These are phyloP conservation scores for Entamoeba dispar DNA, from an alignment of 208 protist genomes.

Conservation along the genomic window DNA sequence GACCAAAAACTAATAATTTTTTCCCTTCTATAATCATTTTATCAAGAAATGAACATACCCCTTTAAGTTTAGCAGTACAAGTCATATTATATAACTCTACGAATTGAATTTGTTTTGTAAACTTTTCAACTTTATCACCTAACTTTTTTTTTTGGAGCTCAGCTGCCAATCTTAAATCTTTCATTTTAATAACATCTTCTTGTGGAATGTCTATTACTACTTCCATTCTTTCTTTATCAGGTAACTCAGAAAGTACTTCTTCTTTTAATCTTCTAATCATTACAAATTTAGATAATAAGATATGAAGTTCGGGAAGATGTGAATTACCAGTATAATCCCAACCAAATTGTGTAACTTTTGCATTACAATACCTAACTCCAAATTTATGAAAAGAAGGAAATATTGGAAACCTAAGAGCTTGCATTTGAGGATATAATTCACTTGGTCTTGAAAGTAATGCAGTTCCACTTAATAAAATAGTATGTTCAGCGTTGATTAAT, in stretches of 20 bases:
- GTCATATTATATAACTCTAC: background rate
- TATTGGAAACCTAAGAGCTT: slow-evolving; percentile 3
- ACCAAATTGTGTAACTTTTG: slow-evolving; percentile 1
- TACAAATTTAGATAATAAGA: background rate
- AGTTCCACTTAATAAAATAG: slow-evolving; percentile 27
- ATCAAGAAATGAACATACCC: slow-evolving; percentile 58
- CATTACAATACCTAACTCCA: slow-evolving; percentile 13
- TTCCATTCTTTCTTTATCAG: slow-evolving; percentile 4
- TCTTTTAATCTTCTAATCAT: slow-evolving; percentile 22
- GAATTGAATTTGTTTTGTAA: background rate
- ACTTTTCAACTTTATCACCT: background rate
- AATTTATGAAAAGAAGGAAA: slow-evolving; percentile 20
- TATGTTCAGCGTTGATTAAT: slow-evolving; percentile 12
- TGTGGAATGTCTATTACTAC: slow-evolving; percentile 38
- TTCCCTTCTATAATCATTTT: slow-evolving; percentile 44
- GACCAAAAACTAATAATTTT: slow-evolving; percentile 70
- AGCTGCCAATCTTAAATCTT: slow-evolving; percentile 19
- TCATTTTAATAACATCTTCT: slow-evolving; percentile 50
- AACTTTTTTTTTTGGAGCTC: background rate
- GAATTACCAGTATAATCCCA: background rate
- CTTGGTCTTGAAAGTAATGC: slow-evolving; percentile 18
- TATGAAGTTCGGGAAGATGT: slow-evolving; percentile 19
- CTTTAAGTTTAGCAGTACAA: slow-evolving; percentile 34
- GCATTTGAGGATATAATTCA: slow-evolving; percentile 25
- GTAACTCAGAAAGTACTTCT: slow-evolving; percentile 22